A percentile compares a stretch with the other conserved stretches of the same genome.
Evolutionary conservation across 1,284 basidiomycete genomes (phyloP).

Genomic region (Entoloma clypeatum): DNA sequence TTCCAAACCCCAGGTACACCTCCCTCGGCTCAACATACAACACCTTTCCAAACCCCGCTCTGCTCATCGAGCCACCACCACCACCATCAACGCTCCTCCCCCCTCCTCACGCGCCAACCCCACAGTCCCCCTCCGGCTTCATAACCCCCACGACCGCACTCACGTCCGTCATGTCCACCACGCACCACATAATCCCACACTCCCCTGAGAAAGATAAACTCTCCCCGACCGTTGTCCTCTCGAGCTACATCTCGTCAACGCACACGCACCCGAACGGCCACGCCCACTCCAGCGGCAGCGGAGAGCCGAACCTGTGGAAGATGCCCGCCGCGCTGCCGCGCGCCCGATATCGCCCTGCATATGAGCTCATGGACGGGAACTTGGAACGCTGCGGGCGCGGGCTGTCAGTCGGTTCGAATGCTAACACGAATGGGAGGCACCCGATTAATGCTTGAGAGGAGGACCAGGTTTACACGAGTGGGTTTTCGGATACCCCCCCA

Average conservation of each 20-base stretch:
- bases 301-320: conserved; percentile 17
- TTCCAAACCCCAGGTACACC: conserved; percentile 73
- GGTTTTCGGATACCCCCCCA: no score
- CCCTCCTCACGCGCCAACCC: no score
- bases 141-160: conserved; percentile 24
- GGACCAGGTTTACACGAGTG: no score
- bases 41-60: conserved; percentile 87
- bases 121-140: conserved; percentile 14
- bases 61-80: conserved; percentile 41
- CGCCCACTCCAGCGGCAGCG: conserved; percentile 6
- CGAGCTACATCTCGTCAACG: conserved; percentile 23
- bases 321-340: conserved; percentile 14
- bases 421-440: not conserved
- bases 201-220: conserved; percentile 19
- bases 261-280: conserved; percentile 20
- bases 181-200: conserved; percentile 17
- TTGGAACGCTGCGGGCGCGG: conserved; percentile 72
- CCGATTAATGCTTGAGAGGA: no score
- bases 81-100: conserved; percentile 7
- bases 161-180: conserved; percentile 25
- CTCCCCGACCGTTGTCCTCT: conserved; percentile 26
- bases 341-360: conserved; percentile 66
- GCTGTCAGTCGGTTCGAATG: conserved; percentile 11
- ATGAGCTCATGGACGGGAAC: conserved; percentile 71
- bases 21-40: conserved; percentile 95